Evolutionary conservation across 345 rosid species (phyloP), one percentile per base, ranked within the genome.

Genomic region (Clausena lansium): DNA sequence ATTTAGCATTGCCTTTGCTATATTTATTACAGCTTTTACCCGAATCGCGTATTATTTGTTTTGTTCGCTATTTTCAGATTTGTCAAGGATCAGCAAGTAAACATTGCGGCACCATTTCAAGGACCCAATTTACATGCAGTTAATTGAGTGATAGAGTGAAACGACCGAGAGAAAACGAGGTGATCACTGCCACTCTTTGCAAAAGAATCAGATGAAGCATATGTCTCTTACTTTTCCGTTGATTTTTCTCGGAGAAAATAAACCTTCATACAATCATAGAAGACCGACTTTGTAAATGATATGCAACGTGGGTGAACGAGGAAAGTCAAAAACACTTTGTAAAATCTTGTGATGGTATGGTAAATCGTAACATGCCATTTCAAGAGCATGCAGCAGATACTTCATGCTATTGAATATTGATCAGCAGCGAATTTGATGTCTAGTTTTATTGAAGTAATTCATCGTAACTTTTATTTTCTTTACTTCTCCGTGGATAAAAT

Each of bases 111-210:
- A 33, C n/a, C 13, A 5, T 45, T 58, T 30, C 81, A 30, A 61
- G 72, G 20, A 57, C 81, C 36, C 81, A 82, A 60, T 60, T 74
- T 57, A 82, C 74, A 24, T 89, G 92, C 81, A 81, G 84, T 75
- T 76, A 70, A 74, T 9, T 61, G 24, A 75, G 74, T 58, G 71
- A 80, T 38, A 80, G 65, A 74, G 22, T 82, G 76, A 91, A 89
- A 83, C 78, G 92, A 75, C 55, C 41, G 71, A 85, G 91, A 71
- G 91, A 88, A 25, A 90, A 88, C 67, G 93, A 88, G 47, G 80
- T 67, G 81, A 79, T 86, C 55, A 75, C 75, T 54, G 85, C 77
- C 74, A 73, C 82, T 70, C 82, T 91, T 77, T 67, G 84, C 80
- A 89, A 90, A 83, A 87, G 80, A 80, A 84, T 79, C 58, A 82